A percentile compares a stretch with the other conserved stretches of the same genome.
Evolutionary conservation across 83 land plant species (phyloP).

Genomic region (Larix sibirica): DNA sequence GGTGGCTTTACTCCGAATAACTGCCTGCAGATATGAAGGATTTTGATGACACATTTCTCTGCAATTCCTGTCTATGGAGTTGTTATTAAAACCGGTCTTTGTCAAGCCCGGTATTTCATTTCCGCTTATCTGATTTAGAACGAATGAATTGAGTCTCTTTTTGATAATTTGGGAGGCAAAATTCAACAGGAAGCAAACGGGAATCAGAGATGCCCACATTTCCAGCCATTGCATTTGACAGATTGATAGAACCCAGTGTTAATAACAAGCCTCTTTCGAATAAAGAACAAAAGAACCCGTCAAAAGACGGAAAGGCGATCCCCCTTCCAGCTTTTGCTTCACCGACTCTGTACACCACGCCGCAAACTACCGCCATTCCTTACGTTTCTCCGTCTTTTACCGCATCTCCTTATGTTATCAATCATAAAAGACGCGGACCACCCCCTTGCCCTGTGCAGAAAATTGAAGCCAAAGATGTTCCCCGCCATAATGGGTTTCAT

Average conservation of each 20-base stretch:
- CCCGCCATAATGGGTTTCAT: not conserved
- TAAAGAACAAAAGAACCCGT: not conserved
- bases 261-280: not conserved
- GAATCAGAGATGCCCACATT: slow-evolving; percentile 18
- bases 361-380: slow-evolving; percentile 14
- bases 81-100: not conserved
- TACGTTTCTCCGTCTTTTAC: not conserved
- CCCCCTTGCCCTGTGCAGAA: not conserved
- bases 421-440: slow-evolving; percentile 7
- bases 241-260: not conserved
- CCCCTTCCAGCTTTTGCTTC: not conserved
- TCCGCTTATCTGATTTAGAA: not conserved
- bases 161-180: not conserved
- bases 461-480: slow-evolving; percentile 9
- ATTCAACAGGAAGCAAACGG: not conserved
- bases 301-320: not conserved
- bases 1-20: too few species aligned
- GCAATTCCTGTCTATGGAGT: not conserved
- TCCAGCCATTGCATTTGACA: slow-evolving; percentile 5
- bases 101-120: not conserved
- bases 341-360: slow-evolving; percentile 13
- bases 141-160: too few species aligned
- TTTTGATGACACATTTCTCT: not conserved
- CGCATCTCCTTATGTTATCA: slow-evolving; percentile 16
- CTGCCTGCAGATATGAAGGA: too few species aligned